Conservation (phyloP, 2,329 filamentous ascomycete species). For the Alternaria triticimaculans region DNA sequence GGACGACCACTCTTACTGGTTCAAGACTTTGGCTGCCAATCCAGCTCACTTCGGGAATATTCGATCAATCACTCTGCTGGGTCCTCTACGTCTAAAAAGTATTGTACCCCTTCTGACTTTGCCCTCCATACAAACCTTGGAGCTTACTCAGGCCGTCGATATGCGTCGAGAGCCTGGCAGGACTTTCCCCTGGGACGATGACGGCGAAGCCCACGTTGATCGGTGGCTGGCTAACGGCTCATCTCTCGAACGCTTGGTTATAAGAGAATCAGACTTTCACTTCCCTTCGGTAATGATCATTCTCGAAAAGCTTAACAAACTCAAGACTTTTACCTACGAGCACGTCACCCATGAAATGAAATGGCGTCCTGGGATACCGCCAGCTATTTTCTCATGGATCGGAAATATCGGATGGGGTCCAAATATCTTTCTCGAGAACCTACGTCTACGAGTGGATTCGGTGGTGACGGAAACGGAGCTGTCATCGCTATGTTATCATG, state of each 20-base stretch:
- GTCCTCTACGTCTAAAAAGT: conserved; percentile 13
- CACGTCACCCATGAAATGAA: not conserved
- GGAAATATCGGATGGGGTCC: not conserved
- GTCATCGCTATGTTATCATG: not conserved
- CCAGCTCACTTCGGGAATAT: conserved; percentile 4
- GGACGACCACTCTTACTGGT: conserved; percentile 17
- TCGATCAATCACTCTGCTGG: conserved; percentile 5
- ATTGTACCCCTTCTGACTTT: conserved; percentile 14
- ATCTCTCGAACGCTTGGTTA: conserved; percentile 1
- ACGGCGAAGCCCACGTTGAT: not conserved
- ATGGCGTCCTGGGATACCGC: not conserved
- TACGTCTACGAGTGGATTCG: conserved; percentile 1
- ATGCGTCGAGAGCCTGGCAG: conserved; percentile 8
- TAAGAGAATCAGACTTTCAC: conserved; percentile 3
- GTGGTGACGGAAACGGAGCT: not conserved
- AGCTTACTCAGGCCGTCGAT: not conserved
- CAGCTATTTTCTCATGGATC: not conserved
- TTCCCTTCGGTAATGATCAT: not conserved
- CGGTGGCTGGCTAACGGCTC: conserved; percentile 2
- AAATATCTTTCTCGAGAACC: not conserved
- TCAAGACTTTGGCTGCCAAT: conserved; percentile 1
- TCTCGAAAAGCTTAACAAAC: not conserved
- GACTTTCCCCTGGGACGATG: not conserved
- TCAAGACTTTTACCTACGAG: conserved; percentile 12
- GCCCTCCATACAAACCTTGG: conserved; percentile 6